Evolutionary conservation across 108 stramenopile species (phyloP), one percentile per base, ranked within the genome.

Genomic region (Nitzschia palea): DNA sequence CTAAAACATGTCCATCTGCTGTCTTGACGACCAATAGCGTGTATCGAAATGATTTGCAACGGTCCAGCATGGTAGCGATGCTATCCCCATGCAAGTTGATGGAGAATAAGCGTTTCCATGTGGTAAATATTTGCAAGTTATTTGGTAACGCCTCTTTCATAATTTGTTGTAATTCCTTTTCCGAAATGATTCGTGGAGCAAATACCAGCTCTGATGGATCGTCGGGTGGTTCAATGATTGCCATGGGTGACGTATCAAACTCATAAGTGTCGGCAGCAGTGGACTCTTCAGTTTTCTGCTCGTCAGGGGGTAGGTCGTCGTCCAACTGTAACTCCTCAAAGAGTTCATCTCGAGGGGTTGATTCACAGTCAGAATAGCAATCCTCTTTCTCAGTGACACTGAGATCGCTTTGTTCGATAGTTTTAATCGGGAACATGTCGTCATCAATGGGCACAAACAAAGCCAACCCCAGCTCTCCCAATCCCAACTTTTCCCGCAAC

Each of bases 51-150:
- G 40, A 29, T 12, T 31, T 10, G 22, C 68, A 61, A 15, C 44
- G 30, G 14, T 63, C 44, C 14, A 80, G 60, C n/a, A 80, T 42
- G 9, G 65, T 80, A 14, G 33, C 17, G 33, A 80, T 71, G 36
- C 55, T 43, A 32, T 76, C 80, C 1, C 80, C 80, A 42, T 80
- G 74, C 22, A 74, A 44, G n/a, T 36, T 43, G 4, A 76, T 42
- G n/a, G 71, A 70, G 52, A 62, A 80, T n/a, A 62, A 14, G 30
- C 80, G 62, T 26, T 67, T 44, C 80, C 80, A 80, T 18, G 47
- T 48, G 28, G 51, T 27, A 29, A 34, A 62, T n/a, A 50, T 55
- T 35, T 47, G 37, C 0, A 70, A 34, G 23, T 52, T 57, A 4
- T 29, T 34, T 30, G 72, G 80, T 6, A 80, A 18, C 26, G 43